Base-by-base conservation (phyloP, 192 early-diverging fungal species). In the Mortierella antarctica region DNA sequence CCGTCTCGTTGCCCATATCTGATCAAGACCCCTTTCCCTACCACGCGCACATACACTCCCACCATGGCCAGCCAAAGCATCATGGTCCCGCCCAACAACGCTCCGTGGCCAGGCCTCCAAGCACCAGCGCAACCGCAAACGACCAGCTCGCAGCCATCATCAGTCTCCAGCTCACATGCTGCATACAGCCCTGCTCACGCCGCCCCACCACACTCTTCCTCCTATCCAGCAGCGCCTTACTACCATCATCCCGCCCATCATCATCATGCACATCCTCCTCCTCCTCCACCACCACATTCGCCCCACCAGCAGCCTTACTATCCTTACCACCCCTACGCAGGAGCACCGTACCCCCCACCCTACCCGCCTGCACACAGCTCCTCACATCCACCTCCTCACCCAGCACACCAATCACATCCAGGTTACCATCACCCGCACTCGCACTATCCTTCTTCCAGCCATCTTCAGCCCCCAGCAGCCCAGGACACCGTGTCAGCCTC, bases 21-120 rank as follows among this genome's bases (percentile, higher is more conserved):
- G 8, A 0, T 20, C 48, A 20, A 23, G 46, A 31, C 58, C 39
- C 20, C 20, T n/a, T n/a, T 11, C 65, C 46, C 48, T 21, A 41
- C 58, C 17, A 20, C 23, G 15, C 49, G 47, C n/a, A 17, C 11
- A 50, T 5, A 21, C 41, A 46, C 55, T 20, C 18, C 45, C 65
- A 55, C 46, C 64, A 76, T 83, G 73, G 57, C 65, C 10, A 83
- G 59, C 39, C 73, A 71, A 55, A 70, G 64, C 20, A 67, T 75
- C 47, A 75, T 76, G 67, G 65, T 75, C 42, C 70, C 72, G 44
- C 73, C 71, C 1, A 71, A 83, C 31, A 71, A 83, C 64, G 17
- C 82, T 20, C 70, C 82, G 11, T 71, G 68, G 73, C 73, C 74
- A 54, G 82, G 64, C 13, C 57, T 61, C 7, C 73, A 74, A 23